Conservation (phyloP, 306 rosid species). For the Rosa chinensis region DNA sequence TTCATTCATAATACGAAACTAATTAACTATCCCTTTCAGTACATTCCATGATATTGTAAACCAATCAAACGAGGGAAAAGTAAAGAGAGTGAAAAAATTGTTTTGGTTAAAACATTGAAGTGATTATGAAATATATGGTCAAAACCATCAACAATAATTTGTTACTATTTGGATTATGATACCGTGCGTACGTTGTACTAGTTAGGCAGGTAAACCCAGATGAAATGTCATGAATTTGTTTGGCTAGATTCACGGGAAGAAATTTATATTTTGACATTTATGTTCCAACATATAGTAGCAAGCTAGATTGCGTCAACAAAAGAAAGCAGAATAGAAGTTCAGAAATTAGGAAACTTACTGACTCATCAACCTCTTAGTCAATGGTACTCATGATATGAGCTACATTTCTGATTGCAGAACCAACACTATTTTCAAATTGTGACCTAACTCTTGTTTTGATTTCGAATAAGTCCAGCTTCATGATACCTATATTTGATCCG, state of each 20-base stretch:
- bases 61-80: no score
- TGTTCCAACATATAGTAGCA: background rate
- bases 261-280: background rate
- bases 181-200: background rate
- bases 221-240: background rate
- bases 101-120: no score
- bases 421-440: background rate
- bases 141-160: no score
- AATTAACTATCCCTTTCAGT: no score
- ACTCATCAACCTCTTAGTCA: background rate
- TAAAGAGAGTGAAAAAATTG: no score
- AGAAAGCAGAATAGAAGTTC: background rate
- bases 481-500: background rate
- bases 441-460: background rate
- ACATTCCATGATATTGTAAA: no score
- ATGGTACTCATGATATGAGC: background rate
- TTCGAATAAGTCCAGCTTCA: background rate
- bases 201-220: background rate
- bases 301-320: background rate
- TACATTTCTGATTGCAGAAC: background rate
- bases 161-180: background rate
- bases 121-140: no score
- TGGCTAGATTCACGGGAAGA: background rate
- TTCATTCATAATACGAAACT: no score
- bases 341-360: background rate